Conservation (phyloP, 352 stramenopile species). For the Globisporangium orthogonon region DNA sequence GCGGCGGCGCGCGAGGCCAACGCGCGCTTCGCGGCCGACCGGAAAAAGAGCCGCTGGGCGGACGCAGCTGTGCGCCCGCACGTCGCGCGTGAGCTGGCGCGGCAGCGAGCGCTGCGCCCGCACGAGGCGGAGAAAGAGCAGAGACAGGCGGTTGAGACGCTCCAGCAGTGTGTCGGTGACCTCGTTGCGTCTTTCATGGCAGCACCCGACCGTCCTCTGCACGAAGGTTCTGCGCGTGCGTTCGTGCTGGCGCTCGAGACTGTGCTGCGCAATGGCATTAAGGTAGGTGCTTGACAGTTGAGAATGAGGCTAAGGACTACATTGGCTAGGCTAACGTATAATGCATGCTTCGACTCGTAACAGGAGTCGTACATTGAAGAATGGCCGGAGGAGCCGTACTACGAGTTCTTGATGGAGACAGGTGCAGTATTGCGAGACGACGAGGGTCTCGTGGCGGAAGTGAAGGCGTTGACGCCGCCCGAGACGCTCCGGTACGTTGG, state of each 20-base stretch:
- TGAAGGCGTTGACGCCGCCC: slow-evolving; percentile 24
- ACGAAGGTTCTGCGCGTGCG: slow-evolving; percentile 57
- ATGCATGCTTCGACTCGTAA: slow-evolving; percentile 1
- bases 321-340: not conserved
- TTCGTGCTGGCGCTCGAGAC: slow-evolving; percentile 62
- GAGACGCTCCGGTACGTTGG: slow-evolving; percentile 44
- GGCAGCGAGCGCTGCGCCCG: slow-evolving; percentile 18
- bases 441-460: slow-evolving; percentile 47
- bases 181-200: slow-evolving; percentile 68
- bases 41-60: slow-evolving; percentile 14
- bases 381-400: slow-evolving; percentile 73
- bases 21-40: slow-evolving; percentile 11
- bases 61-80: slow-evolving; percentile 25
- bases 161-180: slow-evolving; percentile 47
- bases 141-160: slow-evolving; percentile 16
- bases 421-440: slow-evolving; percentile 59
- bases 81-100: slow-evolving; percentile 28
- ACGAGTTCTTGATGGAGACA: slow-evolving; percentile 61
- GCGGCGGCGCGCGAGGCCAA: slow-evolving; percentile 38
- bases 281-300: slow-evolving; percentile 17
- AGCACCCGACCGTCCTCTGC: slow-evolving; percentile 57
- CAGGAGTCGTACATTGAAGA: slow-evolving; percentile 32
- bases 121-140: slow-evolving; percentile 26
- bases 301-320: not conserved
- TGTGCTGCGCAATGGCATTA: slow-evolving; percentile 58